phyloP scores from a whole-genome alignment of 106 monocot genomes.

The Allium cepa region DNA sequence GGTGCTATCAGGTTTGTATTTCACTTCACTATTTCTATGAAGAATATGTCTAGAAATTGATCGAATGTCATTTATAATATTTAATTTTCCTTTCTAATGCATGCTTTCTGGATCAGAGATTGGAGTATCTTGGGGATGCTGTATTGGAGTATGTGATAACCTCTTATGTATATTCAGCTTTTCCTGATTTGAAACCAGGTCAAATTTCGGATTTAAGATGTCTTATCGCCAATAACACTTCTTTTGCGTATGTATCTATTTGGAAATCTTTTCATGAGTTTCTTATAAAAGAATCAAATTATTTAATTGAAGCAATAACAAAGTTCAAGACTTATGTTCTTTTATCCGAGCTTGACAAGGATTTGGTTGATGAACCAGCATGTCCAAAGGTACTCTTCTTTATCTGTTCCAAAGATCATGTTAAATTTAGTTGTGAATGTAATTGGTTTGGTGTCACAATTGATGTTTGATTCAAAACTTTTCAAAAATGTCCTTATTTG shows the following conservation, averaged over 20 bases:
- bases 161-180: slow-evolving; percentile 84
- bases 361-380: slow-evolving; percentile 57
- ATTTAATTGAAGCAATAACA: slow-evolving; percentile 49
- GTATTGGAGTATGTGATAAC: slow-evolving; percentile 95
- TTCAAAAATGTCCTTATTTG: not conserved
- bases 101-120: slow-evolving; percentile 39
- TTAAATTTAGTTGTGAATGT: not conserved
- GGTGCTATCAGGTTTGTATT: slow-evolving; percentile 88
- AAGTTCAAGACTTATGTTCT: slow-evolving; percentile 52
- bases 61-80: too few species aligned
- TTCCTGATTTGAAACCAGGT: slow-evolving; percentile 89
- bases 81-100: too few species aligned
- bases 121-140: slow-evolving; percentile 99
- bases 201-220: slow-evolving; percentile 86
- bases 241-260: slow-evolving; percentile 71
- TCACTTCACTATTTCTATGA: not conserved
- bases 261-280: slow-evolving; percentile 39
- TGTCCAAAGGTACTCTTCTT: slow-evolving; percentile 72
- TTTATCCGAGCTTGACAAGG: slow-evolving; percentile 21
- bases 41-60: too few species aligned
- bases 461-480: too few species aligned
- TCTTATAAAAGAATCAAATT: slow-evolving; percentile 60
- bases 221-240: slow-evolving; percentile 57
- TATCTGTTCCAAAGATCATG: not conserved
- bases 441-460: not conserved